A percentile compares a stretch with the other conserved stretches of the same genome.
phyloP scores from a whole-genome alignment of 106 monocot species.

The Iris macrosiphon region DNA sequence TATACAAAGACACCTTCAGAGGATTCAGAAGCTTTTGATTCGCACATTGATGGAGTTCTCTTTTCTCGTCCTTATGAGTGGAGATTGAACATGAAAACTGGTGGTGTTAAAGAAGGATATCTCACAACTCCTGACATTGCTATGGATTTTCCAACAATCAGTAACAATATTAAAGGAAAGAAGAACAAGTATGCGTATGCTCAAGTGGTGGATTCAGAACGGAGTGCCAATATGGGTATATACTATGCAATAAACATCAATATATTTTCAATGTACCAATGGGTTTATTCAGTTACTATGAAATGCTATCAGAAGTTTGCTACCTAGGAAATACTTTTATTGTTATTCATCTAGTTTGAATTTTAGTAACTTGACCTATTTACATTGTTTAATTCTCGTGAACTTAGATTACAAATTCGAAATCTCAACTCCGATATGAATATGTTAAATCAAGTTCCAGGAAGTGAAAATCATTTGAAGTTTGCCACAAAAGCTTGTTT shows the following conservation, averaged over 20 bases:
- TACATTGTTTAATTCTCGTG: too few relatives aligned
- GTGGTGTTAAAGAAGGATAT: constrained; percentile 12
- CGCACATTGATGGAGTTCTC: constrained; percentile 14
- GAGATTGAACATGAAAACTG: constrained; percentile 20
- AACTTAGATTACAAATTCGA: too few relatives aligned
- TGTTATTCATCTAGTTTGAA: too few relatives aligned
- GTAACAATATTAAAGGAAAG: constrained; percentile 1
- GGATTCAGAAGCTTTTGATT: constrained; percentile 10
- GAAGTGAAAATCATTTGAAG: constrained; percentile 9
- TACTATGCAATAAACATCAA: not conserved
- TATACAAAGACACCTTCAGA: constrained; percentile 4
- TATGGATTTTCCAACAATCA: constrained; percentile 26
- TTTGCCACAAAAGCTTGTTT: not conserved
- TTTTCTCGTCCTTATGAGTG: constrained; percentile 20
- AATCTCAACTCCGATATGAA: too few relatives aligned
- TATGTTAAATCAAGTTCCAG: too few relatives aligned
- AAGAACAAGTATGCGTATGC: constrained; percentile 19
- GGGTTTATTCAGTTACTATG: not conserved
- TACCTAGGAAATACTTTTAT: too few relatives aligned
- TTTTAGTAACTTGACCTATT: too few relatives aligned
- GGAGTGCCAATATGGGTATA: not conserved
- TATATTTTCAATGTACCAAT: not conserved
- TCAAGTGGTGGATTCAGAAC: constrained; percentile 19
- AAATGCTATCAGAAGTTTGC: too few relatives aligned
- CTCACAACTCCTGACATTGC: constrained; percentile 7